Evolutionary conservation across 1,284 basidiomycete genomes (phyloP).

Genomic region (Athelia psychrophila): DNA sequence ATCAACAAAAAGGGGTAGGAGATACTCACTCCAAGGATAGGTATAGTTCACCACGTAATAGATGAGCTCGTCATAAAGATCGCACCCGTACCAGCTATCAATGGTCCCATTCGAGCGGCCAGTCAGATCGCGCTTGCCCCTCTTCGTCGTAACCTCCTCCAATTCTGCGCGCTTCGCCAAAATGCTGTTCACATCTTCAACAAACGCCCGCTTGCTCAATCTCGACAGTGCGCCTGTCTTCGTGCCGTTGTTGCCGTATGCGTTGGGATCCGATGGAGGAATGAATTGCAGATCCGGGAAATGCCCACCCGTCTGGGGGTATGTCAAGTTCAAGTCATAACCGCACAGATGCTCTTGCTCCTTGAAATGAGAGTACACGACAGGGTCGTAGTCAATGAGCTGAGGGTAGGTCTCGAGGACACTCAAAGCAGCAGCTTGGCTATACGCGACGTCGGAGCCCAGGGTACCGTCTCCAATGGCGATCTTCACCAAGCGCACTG

Average conservation of each 20-base stretch:
- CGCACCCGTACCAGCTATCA: constrained; percentile 61
- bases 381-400: constrained; percentile 64
- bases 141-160: background rate
- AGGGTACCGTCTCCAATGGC: constrained; percentile 69
- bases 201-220: too few species aligned
- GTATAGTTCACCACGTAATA: constrained; percentile 63
- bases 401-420: constrained; percentile 71
- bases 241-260: too few species aligned
- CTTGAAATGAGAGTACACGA: constrained; percentile 64
- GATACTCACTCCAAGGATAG: constrained; percentile 60
- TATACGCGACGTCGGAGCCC: constrained; percentile 43
- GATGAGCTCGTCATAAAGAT: constrained; percentile 47
- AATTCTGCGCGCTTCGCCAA: background rate
- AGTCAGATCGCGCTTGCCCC: constrained; percentile 43
- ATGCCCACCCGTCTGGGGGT: constrained; percentile 50
- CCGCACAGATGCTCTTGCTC: constrained; percentile 65
- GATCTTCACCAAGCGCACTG: constrained; percentile 64
- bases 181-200: constrained; percentile 8
- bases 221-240: too few species aligned
- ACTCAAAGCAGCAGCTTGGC: constrained; percentile 48
- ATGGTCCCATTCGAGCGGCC: constrained; percentile 46
- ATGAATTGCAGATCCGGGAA: constrained; percentile 45
- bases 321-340: constrained; percentile 66
- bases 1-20: background rate
- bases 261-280: constrained; percentile 28